Evolutionary conservation across 2,329 filamentous ascomycete genomes (phyloP), one percentile per base, ranked within the genome.

Genomic region (Aspergillus ustus): DNA sequence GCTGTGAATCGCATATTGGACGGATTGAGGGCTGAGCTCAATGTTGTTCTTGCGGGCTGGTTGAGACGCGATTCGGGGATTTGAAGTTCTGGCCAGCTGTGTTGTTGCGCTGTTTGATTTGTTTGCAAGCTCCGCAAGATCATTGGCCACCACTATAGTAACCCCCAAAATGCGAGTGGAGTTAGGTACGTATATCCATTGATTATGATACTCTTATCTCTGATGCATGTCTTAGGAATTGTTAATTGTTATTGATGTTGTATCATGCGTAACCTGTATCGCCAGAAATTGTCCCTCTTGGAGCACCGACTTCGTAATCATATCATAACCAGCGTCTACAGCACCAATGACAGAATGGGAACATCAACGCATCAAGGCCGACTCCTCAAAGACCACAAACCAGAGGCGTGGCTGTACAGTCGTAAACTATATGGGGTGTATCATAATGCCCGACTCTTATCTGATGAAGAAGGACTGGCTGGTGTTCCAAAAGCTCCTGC

Each of bases 391-490:
- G 34, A 25, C 34, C 34, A 40, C 34, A 13, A 15, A 13, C 34
- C 13, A 15, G 15, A 40, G 45, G 20, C 11, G 19, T 48, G 45
- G 20, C 19, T 13, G 11, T 25, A 9, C 20, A 25, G 20, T 20
- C 45, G 48, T 55, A 53, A 46, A 45, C 6, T 50, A 22, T n/a
- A 34, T 50, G 15, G 29, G 49, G 37, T 29, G 52, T 31, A 61
- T n/a, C 49, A 52, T 49, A 45, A 46, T 44, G 29, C 52, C n/a
- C n/a, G 40, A 45, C 67, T 55, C 73, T 74, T 78, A 86, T 74
- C 84, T 82, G 72, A 89, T 89, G 76, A 87, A 88, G 73, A 89
- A 86, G 63, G 84, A 85, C 72, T 89, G 87, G 54, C 85, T 82
- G 70, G 84, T 83, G 68, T 79, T 81, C 84, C 84, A 88, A 72